These are phyloP conservation scores for Ziziphus jujuba DNA, from an alignment of 306 rosid species.

Conservation along the genomic window DNA sequence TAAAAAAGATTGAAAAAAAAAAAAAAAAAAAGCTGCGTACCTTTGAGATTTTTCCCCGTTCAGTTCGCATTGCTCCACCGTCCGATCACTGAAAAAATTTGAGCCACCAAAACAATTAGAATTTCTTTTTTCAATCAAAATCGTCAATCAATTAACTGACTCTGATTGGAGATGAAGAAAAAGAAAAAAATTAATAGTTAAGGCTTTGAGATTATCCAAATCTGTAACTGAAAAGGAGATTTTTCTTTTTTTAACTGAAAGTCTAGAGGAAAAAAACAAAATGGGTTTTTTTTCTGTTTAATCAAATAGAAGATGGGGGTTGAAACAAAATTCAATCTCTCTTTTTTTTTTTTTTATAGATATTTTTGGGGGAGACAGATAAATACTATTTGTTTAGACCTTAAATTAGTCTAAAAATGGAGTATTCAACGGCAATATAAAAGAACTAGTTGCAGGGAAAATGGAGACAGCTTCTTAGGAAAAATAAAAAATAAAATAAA, in stretches of 20 bases:
- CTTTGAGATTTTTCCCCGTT: slow-evolving; percentile 51
- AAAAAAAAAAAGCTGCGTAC: slow-evolving; percentile 36
- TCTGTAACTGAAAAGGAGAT: background rate
- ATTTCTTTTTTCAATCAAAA: background rate
- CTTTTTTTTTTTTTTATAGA: slow-evolving; percentile 3
- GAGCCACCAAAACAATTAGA: background rate
- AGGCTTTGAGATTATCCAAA: slow-evolving; percentile 26
- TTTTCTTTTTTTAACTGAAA: background rate
- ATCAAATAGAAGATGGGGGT: slow-evolving; percentile 26
- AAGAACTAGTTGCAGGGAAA: slow-evolving; percentile 65
- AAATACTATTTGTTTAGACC: background rate
- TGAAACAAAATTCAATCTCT: background rate
- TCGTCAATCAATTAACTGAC: slow-evolving; percentile 17
- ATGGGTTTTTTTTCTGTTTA: background rate
- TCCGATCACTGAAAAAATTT: slow-evolving; percentile 24
- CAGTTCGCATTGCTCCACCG: slow-evolving; percentile 59
- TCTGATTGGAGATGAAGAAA: slow-evolving; percentile 10
- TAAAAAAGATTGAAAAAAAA: background rate
- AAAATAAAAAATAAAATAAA: background rate
- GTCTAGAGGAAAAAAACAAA: slow-evolving; percentile 11
- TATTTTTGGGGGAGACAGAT: background rate
- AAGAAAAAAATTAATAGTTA: slow-evolving; percentile 3
- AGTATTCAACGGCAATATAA: slow-evolving; percentile 56
- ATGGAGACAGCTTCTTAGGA: slow-evolving; percentile 53
- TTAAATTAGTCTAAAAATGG: slow-evolving; percentile 26